phyloP scores from a whole-genome alignment of 2,329 filamentous ascomycete genomes.

The Aspergillus clavatus region DNA sequence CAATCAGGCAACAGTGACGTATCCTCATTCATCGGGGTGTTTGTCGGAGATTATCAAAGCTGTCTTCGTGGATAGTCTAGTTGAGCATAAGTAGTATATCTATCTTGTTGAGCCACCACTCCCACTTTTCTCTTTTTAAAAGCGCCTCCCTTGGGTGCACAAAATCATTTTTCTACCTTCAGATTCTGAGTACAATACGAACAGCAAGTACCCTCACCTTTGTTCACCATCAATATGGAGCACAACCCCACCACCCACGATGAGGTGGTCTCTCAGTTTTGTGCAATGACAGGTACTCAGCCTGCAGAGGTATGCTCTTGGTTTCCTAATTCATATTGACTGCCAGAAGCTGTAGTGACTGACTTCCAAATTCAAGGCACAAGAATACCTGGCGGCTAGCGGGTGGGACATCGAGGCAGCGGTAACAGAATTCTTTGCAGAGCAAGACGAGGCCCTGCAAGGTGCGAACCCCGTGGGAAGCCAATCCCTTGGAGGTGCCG shows the following conservation, averaged over 20 bases:
- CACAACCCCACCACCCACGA: constrained; percentile 35
- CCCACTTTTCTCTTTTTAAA: background rate
- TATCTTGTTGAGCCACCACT: background rate
- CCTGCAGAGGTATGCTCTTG: constrained; percentile 44
- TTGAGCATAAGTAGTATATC: constrained; percentile 4
- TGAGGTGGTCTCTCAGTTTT: constrained; percentile 50
- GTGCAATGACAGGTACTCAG: constrained; percentile 51
- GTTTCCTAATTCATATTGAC: background rate
- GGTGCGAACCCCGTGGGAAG: constrained; percentile 27
- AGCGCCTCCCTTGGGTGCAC: too few relatives aligned
- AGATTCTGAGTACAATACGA: background rate
- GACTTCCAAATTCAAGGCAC: constrained; percentile 48
- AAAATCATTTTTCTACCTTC: background rate
- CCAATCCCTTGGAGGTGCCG: constrained; percentile 20
- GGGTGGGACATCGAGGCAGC: constrained; percentile 64
- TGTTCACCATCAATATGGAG: constrained; percentile 27
- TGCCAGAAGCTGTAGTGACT: background rate
- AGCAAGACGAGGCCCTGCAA: constrained; percentile 39
- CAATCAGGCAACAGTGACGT: constrained; percentile 39
- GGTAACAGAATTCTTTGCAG: constrained; percentile 56
- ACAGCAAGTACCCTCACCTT: background rate
- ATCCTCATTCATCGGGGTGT: constrained; percentile 12
- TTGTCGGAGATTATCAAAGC: too few relatives aligned
- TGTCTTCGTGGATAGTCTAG: too few relatives aligned
- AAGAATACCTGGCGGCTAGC: constrained; percentile 60